phyloP scores from a whole-genome alignment of 495 filamentous ascomycete species.

The Xylaria acuta region DNA sequence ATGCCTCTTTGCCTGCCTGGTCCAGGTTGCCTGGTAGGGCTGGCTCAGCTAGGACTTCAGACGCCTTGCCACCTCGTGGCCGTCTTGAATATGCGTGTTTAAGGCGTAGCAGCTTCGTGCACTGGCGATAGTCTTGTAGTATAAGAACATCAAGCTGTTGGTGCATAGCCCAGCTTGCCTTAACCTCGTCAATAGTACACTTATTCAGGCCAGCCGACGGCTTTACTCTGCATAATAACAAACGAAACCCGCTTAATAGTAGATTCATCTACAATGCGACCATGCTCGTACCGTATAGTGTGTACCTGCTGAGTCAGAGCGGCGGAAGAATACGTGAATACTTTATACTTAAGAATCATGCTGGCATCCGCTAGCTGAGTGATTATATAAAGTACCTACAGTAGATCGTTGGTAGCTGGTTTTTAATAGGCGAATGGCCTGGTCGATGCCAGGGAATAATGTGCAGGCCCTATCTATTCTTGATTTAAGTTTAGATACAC shows the following conservation, averaged over 20 bases:
- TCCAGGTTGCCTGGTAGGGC: slow-evolving; percentile 23
- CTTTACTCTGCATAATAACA: background rate
- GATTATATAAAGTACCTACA: background rate
- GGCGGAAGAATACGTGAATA: background rate
- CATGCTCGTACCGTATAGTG: background rate
- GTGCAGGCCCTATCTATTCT: background rate
- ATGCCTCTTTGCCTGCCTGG: slow-evolving; percentile 15
- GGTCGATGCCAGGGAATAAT: background rate
- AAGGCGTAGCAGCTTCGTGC: background rate
- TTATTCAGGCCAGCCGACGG: background rate
- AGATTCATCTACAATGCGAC: background rate
- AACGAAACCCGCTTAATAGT: background rate
- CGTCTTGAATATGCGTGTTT: background rate
- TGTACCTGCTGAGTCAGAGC: slow-evolving; percentile 4
- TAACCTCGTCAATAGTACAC: background rate
- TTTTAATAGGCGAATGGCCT: background rate
- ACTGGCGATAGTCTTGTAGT: background rate
- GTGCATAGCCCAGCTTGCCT: background rate
- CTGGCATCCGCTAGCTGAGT: background rate
- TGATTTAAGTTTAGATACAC: background rate
- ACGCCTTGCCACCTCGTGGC: slow-evolving; percentile 13
- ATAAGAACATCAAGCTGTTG: background rate
- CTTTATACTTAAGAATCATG: slow-evolving; percentile 8
- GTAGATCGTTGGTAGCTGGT: background rate
- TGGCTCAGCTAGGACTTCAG: slow-evolving; percentile 28